Evolutionary conservation across 768 basidiomycete genomes (phyloP).

Genomic region (Suillus americanus): DNA sequence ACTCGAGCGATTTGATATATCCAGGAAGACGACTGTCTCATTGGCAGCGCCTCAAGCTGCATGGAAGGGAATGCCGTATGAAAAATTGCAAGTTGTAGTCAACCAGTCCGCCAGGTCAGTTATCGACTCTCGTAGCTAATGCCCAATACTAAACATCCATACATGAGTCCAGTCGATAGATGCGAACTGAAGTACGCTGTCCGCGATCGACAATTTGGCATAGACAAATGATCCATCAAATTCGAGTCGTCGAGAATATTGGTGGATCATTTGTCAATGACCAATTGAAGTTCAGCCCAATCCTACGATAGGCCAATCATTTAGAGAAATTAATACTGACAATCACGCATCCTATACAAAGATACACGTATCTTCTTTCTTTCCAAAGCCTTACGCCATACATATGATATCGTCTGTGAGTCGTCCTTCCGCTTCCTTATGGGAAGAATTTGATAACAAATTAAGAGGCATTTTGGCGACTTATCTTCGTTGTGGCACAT

Average conservation of each 20-base stretch:
- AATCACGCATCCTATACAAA: background rate
- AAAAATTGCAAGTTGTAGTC: slow-evolving; percentile 95
- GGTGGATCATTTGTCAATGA: background rate
- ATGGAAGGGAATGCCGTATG: slow-evolving; percentile 96
- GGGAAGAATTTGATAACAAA: background rate
- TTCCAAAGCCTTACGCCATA: background rate
- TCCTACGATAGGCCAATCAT: background rate
- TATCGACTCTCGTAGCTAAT: background rate
- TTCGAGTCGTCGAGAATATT: background rate
- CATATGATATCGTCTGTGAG: background rate
- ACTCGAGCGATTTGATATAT: slow-evolving; percentile 61
- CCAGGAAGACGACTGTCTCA: slow-evolving; percentile 92
- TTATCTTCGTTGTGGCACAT: background rate
- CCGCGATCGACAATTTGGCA: background rate
- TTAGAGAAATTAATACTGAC: background rate
- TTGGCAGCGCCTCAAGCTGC: slow-evolving; percentile 70
- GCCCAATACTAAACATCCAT: background rate
- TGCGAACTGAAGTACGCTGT: background rate
- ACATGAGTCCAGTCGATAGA: background rate
- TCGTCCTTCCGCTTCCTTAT: background rate
- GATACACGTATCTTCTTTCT: background rate
- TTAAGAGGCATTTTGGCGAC: background rate
- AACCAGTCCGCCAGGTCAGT: background rate
- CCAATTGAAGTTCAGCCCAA: background rate
- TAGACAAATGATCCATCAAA: background rate